phyloP scores from a whole-genome alignment of 352 stramenopile species.

The Pythium sukuiense region DNA sequence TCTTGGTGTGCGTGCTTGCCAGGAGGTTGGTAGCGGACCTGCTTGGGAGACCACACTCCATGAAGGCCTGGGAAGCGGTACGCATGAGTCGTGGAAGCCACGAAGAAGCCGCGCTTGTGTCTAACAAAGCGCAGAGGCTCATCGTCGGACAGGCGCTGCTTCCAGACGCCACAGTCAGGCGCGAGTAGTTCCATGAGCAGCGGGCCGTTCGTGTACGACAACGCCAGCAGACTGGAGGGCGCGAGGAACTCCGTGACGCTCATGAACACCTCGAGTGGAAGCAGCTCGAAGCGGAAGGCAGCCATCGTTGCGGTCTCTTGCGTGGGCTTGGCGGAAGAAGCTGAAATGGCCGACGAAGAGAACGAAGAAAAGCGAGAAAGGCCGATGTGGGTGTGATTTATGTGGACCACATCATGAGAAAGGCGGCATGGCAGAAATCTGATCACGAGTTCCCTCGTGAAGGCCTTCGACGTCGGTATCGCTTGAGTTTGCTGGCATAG shows the following conservation, averaged over 20 bases:
- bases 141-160: not conserved
- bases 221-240: slow-evolving; percentile 29
- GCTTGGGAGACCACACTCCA: no score
- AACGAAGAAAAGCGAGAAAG: no score
- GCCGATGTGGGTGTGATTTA: no score
- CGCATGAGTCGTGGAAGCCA: not conserved
- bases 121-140: not conserved
- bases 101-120: not conserved
- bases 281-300: slow-evolving; percentile 14
- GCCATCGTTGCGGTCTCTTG: no score
- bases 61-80: not conserved
- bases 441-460: not conserved
- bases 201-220: slow-evolving; percentile 27
- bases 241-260: slow-evolving; percentile 24
- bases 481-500: not conserved
- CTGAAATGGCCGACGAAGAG: no score
- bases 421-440: not conserved
- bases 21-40: no score
- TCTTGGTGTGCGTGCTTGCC: no score
- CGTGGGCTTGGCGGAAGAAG: no score
- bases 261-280: slow-evolving; percentile 30
- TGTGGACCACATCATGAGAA: not conserved
- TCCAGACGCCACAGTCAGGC: slow-evolving; percentile 2
- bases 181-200: slow-evolving; percentile 12
- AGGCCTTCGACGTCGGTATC: not conserved